phyloP scores from a whole-genome alignment of 371 early-diverging fungal genomes.

The Batrachochytrium dendrobatidis region DNA sequence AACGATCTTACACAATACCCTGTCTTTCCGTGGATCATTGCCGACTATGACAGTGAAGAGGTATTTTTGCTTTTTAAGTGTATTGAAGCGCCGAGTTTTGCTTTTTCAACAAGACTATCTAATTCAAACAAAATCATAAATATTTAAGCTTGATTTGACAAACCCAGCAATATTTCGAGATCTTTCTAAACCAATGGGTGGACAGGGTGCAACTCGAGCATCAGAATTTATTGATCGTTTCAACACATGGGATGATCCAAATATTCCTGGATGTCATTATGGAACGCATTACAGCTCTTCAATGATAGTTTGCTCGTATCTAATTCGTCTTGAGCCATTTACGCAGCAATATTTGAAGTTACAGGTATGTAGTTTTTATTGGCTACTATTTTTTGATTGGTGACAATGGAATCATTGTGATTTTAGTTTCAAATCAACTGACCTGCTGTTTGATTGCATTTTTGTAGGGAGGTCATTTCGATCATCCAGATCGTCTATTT shows the following conservation, averaged over 20 bases:
- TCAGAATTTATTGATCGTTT: slow-evolving; percentile 21
- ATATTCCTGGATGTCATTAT: slow-evolving; percentile 24
- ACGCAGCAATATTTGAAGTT: slow-evolving; percentile 53
- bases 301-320: slow-evolving; percentile 30
- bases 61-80: slow-evolving; percentile 8
- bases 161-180: slow-evolving; percentile 17
- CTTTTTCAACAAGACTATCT: not conserved
- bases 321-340: slow-evolving; percentile 31
- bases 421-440: not conserved
- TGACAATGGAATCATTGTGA: too few species aligned
- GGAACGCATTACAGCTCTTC: slow-evolving; percentile 33
- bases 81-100: not conserved
- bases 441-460: not conserved
- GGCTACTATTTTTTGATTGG: not conserved
- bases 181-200: slow-evolving; percentile 34
- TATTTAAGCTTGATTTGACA: slow-evolving; percentile 16
- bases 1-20: slow-evolving; percentile 37
- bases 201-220: slow-evolving; percentile 19
- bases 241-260: slow-evolving; percentile 27
- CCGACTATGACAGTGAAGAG: slow-evolving; percentile 23
- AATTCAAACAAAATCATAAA: not conserved
- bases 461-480: slow-evolving; percentile 27
- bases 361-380: slow-evolving; percentile 29
- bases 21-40: slow-evolving; percentile 35
- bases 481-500: slow-evolving; percentile 33